Evolutionary conservation across 345 rosid species (phyloP).

Genomic region (Sisymbrium irio): DNA sequence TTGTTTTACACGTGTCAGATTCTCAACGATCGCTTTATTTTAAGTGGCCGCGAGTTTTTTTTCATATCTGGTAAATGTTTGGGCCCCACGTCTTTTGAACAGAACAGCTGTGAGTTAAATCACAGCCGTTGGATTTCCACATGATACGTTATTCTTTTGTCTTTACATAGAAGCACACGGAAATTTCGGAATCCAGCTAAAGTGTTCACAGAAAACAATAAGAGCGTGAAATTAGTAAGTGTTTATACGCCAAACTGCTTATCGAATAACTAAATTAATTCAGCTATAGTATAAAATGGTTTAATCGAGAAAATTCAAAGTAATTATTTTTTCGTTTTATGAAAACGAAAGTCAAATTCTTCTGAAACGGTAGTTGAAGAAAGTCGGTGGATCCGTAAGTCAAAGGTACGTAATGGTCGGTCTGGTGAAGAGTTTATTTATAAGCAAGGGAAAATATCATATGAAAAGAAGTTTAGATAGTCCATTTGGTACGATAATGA

Average conservation of each 20-base stretch:
- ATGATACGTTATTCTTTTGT: neutral
- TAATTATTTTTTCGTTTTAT: neutral
- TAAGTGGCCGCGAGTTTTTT: constrained; percentile 7
- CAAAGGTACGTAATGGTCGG: constrained; percentile 22
- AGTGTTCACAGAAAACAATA: neutral
- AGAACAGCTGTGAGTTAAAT: neutral
- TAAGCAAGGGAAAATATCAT: constrained; percentile 11
- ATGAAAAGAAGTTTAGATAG: neutral
- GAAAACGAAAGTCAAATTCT: neutral
- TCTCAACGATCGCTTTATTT: constrained; percentile 3
- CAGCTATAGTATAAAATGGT: neutral
- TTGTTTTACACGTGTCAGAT: constrained; percentile 11
- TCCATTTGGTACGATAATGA: constrained; percentile 3
- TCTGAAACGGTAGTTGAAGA: neutral
- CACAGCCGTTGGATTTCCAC: constrained; percentile 23
- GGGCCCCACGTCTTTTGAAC: neutral
- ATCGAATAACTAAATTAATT: neutral
- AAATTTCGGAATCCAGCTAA: constrained; percentile 21
- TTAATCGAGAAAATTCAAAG: neutral
- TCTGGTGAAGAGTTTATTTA: constrained; percentile 6
- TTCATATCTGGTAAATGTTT: neutral
- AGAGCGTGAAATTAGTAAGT: neutral
- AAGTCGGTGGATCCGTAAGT: constrained; percentile 19
- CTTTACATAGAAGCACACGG: neutral
- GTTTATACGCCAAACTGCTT: neutral